These are phyloP conservation scores for Bondarzewia mesenterica DNA, from an alignment of 1,284 basidiomycete genomes.

Conservation along the genomic window DNA sequence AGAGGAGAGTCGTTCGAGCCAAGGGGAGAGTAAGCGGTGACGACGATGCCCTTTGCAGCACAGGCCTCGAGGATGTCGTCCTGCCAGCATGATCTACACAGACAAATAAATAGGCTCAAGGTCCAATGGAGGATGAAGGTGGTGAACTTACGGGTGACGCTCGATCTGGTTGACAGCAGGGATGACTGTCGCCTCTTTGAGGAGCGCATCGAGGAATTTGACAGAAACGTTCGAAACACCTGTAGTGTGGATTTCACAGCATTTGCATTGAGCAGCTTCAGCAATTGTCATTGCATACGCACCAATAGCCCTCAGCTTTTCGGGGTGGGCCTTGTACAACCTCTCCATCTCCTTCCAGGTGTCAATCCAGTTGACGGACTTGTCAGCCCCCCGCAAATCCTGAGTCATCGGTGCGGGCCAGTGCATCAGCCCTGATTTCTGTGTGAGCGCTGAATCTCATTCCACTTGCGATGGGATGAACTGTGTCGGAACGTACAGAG, in stretches of 20 bases:
- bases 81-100: slow-evolving; percentile 48
- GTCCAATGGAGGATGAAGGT: neutral
- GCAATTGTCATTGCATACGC: slow-evolving; percentile 9
- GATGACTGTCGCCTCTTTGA: slow-evolving; percentile 51
- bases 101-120: neutral
- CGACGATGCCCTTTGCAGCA: slow-evolving; percentile 49
- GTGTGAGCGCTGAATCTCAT: neutral
- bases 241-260: slow-evolving; percentile 10
- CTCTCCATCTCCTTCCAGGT: slow-evolving; percentile 79
- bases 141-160: slow-evolving; percentile 54
- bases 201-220: slow-evolving; percentile 48
- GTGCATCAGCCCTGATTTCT: slow-evolving; percentile 65
- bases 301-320: slow-evolving; percentile 72
- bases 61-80: slow-evolving; percentile 57
- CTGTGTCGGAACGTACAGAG: slow-evolving; percentile 44
- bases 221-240: slow-evolving; percentile 69
- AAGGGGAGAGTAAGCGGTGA: slow-evolving; percentile 73
- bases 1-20: slow-evolving; percentile 73
- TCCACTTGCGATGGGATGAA: neutral
- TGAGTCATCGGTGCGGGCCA: slow-evolving; percentile 61
- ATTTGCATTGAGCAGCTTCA: neutral
- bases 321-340: slow-evolving; percentile 51
- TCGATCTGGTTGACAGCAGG: slow-evolving; percentile 83
- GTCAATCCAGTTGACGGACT: slow-evolving; percentile 54
- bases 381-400: slow-evolving; percentile 38